Conservation (phyloP, 2,329 filamentous ascomycete species). For the Hypocrella siamensis region DNA sequence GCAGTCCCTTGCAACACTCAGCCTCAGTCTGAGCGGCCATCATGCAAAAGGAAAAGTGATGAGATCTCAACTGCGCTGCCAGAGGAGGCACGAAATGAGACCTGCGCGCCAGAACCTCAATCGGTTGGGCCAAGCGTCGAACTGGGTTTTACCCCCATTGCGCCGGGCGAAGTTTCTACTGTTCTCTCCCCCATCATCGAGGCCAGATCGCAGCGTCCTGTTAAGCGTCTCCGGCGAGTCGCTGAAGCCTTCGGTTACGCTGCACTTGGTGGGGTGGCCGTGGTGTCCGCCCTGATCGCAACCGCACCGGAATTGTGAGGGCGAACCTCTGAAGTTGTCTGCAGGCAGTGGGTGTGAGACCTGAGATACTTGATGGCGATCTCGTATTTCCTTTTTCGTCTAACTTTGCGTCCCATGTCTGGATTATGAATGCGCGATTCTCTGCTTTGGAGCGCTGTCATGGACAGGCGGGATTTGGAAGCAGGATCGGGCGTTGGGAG, state of each 20-base stretch:
- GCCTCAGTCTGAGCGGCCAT: too few species aligned
- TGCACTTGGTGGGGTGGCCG: slow-evolving; percentile 21
- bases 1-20: too few species aligned
- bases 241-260: slow-evolving; percentile 20
- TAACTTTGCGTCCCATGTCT: neutral
- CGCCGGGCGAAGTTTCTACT: neutral
- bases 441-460: too few species aligned
- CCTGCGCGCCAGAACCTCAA: neutral
- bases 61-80: slow-evolving; percentile 1
- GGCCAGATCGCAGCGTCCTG: slow-evolving; percentile 4
- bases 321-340: neutral
- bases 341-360: too few species aligned
- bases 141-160: neutral
- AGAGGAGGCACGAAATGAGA: slow-evolving; percentile 2
- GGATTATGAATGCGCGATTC: neutral
- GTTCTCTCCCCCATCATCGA: neutral
- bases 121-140: neutral
- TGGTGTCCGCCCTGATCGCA: slow-evolving; percentile 22
- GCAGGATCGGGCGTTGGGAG: too few species aligned
- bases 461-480: too few species aligned
- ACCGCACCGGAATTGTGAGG: slow-evolving; percentile 16
- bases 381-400: neutral
- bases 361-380: too few species aligned
- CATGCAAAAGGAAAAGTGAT: slow-evolving; percentile 5
- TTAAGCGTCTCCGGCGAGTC: slow-evolving; percentile 17